Evolutionary conservation across 495 filamentous ascomycete species (phyloP).

Genomic region (Aspergillus steynii): DNA sequence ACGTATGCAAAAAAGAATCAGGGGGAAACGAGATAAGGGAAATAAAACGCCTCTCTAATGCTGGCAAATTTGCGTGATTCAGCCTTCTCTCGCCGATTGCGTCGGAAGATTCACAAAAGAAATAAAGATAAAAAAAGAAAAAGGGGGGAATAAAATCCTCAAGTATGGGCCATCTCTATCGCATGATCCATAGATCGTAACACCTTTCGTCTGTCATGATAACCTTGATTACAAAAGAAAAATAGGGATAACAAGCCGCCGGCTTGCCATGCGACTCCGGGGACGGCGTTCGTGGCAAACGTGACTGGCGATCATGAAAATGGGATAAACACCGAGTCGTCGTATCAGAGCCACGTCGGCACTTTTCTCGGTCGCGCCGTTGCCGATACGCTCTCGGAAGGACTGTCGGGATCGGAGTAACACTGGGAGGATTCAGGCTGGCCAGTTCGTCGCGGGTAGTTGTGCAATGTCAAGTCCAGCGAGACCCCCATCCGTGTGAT

Average conservation of each 20-base stretch:
- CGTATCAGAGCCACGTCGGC: too few relatives aligned
- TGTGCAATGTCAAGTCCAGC: conserved; percentile 5
- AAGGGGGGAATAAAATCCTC: conserved; percentile 19
- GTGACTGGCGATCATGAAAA: background rate
- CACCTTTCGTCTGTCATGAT: conserved; percentile 46
- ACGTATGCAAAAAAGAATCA: conserved; percentile 19
- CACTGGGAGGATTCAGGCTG: background rate
- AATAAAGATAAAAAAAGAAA: conserved; percentile 21
- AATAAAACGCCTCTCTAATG: conserved; percentile 34
- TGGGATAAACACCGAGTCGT: too few relatives aligned
- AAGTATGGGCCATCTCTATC: conserved; percentile 45
- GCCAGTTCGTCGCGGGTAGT: background rate
- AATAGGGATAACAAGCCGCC: conserved; percentile 9
- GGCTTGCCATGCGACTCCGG: conserved; percentile 1
- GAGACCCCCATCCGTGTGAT: background rate
- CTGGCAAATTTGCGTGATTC: conserved; percentile 27
- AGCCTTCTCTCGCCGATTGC: conserved; percentile 17
- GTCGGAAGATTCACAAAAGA: conserved; percentile 13
- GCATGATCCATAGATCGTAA: conserved; percentile 51
- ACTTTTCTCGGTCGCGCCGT: too few relatives aligned
- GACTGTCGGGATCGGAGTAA: conserved; percentile 2
- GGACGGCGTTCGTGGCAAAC: background rate
- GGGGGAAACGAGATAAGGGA: conserved; percentile 8
- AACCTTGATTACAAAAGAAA: conserved; percentile 31
- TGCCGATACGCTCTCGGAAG: too few relatives aligned